Conservation (phyloP, 176 grass and related monocot genomes). For the Thinopyrum elongatum region DNA sequence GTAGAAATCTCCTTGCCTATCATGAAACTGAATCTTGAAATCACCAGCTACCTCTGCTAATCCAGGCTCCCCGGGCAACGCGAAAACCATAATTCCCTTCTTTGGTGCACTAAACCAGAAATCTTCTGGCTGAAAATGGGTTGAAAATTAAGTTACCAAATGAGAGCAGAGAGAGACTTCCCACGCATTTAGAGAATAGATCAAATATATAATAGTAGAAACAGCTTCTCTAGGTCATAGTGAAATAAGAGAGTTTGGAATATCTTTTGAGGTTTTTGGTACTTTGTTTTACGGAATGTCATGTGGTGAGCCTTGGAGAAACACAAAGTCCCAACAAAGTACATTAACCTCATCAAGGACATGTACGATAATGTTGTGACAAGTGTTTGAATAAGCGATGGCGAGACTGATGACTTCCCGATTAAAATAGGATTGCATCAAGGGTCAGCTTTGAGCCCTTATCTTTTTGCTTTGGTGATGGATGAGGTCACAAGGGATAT, state of each 20-base stretch:
- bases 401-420: too few species aligned
- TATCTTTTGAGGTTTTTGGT: background rate
- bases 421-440: too few species aligned
- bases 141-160: constrained; percentile 29
- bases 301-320: too few species aligned
- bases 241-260: constrained; percentile 1
- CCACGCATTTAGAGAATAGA: background rate
- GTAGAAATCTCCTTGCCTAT: constrained; percentile 96
- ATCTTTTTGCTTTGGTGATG: too few species aligned
- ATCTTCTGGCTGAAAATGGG: constrained; percentile 96
- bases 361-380: too few species aligned
- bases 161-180: background rate
- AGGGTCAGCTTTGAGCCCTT: too few species aligned
- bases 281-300: background rate
- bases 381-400: too few species aligned
- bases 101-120: constrained; percentile 98
- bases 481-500: too few species aligned
- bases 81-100: constrained; percentile 98
- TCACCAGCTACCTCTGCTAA: constrained; percentile 83
- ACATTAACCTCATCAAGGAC: too few species aligned
- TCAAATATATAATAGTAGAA: constrained; percentile 21
- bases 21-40: constrained; percentile 98
- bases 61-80: constrained; percentile 92
- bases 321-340: too few species aligned
- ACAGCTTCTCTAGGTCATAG: background rate